Percentiles rank a stretch among this genome's conserved stretches.
Evolutionary conservation across 805 yeast species (phyloP).

Genomic region (Ogataea kodamae): DNA sequence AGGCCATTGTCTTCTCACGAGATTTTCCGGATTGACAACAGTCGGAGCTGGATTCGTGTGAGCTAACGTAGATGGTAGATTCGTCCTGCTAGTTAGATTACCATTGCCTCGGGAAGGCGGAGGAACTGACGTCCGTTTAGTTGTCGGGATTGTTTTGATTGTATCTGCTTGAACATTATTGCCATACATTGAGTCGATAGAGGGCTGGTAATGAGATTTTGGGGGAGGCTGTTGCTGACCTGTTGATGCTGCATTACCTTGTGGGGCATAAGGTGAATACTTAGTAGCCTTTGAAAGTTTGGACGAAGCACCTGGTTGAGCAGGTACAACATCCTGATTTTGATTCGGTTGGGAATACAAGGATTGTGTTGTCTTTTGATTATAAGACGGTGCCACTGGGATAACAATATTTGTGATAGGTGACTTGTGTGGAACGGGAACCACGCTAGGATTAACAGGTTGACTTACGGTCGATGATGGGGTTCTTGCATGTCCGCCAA

Average conservation of each 20-base stretch:
- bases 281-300: constrained; percentile 8
- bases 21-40: constrained; percentile 50
- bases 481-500: constrained; percentile 31
- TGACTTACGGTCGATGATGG: constrained; percentile 21
- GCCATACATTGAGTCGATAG: constrained; percentile 21
- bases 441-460: constrained; percentile 26
- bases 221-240: constrained; percentile 2
- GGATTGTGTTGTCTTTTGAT: constrained; percentile 1
- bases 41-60: constrained; percentile 34
- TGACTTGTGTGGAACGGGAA: constrained; percentile 30
- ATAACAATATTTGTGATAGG: constrained; percentile 17
- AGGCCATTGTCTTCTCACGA: constrained; percentile 67
- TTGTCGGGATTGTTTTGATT: constrained; percentile 9
- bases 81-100: background rate
- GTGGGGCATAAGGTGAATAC: constrained; percentile 20
- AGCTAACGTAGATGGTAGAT: constrained; percentile 1
- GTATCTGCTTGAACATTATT: constrained; percentile 17
- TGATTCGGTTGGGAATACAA: constrained; percentile 3
- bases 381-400: constrained; percentile 7
- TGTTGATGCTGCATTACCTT: constrained; percentile 8
- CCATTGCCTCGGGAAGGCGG: constrained; percentile 16
- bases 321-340: too few relatives aligned
- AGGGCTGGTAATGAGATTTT: constrained; percentile 12
- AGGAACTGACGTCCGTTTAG: constrained; percentile 15
- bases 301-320: constrained; percentile 2